Evolutionary conservation across 176 grass and related monocot species (phyloP), one percentile per base, ranked within the genome.

Genomic region (Otatea glauca): DNA sequence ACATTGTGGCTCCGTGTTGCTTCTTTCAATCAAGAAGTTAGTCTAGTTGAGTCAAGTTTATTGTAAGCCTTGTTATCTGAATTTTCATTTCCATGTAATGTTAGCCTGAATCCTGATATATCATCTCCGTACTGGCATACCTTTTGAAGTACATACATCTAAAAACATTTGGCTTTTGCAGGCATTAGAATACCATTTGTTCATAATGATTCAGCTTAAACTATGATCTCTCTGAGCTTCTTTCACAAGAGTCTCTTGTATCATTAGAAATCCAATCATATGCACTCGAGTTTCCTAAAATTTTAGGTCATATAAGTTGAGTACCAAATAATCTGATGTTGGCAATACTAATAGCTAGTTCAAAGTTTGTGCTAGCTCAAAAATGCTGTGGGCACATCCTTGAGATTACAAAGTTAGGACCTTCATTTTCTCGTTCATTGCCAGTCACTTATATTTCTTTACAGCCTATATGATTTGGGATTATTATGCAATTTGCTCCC

Each of bases 211-310:
- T 71, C 9, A 75, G 14, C 35, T 32, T 51, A 37, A 45, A 49
- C 2, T 58, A 58, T 58, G 54, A 58, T n/a, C 8, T n/a, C n/a
- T 42, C 42, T 66, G 27, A 62, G 56, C 32, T 29, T 18, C 23
- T 81, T 75, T 10, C 18, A 32, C 25, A 61, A 41, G 41, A 63
- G n/a, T 24, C 23, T 67, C 34, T 29, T 86, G 16, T 45, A 76
- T 87, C 42, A 61, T 39, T 76, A 35, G 34, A 88, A 76, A 76
- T 38, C 72, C 41, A 63, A 83, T 18, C 37, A 63, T 64, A 72
- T 72, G 24, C 27, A 49, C 18, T 75, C 8, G 73, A 9, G 6
- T 45, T 60, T 7, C 24, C 11, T 41, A 45, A 34, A 9, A 8
- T 18, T 32, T 47, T 69, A 41, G 2, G 47, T 62, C 6, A 13